Evolutionary conservation across 768 basidiomycete genomes (phyloP).

Genomic region (Pholiota conissans): DNA sequence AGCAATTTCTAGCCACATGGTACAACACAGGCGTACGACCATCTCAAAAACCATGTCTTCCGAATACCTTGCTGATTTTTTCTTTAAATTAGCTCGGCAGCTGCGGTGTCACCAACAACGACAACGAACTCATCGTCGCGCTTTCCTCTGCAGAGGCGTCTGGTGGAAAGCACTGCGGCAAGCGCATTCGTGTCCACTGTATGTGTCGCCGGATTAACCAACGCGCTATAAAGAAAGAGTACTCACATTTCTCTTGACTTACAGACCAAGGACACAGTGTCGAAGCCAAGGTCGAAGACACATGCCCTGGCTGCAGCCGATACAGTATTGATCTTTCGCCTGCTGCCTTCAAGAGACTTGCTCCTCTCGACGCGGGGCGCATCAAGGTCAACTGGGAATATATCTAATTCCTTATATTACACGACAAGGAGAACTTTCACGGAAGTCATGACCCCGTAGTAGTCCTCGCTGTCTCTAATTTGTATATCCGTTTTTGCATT

Average conservation of each 20-base stretch:
- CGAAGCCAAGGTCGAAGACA: background rate
- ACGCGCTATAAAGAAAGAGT: background rate
- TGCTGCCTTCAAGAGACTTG: background rate
- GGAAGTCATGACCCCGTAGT: no score
- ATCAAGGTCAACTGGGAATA: slow-evolving; percentile 2
- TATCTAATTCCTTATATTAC: no score
- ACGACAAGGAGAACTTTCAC: no score
- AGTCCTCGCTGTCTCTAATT: no score
- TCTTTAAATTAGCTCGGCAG: background rate
- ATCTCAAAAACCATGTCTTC: background rate
- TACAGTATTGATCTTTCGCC: slow-evolving; percentile 2
- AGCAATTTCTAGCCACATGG: background rate
- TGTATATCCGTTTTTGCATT: no score
- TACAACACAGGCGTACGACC: background rate
- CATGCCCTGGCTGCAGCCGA: background rate
- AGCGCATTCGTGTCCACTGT: slow-evolving; percentile 1
- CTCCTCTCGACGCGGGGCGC: background rate
- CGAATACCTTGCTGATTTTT: background rate
- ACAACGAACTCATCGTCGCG: background rate
- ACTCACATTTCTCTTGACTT: background rate
- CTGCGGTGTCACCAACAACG: background rate
- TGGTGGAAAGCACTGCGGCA: background rate
- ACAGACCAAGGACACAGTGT: background rate
- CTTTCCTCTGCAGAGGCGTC: background rate
- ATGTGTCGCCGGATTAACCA: background rate